Conservation (phyloP, 192 early-diverging fungal genomes). For the Gigaspora rosea region DNA sequence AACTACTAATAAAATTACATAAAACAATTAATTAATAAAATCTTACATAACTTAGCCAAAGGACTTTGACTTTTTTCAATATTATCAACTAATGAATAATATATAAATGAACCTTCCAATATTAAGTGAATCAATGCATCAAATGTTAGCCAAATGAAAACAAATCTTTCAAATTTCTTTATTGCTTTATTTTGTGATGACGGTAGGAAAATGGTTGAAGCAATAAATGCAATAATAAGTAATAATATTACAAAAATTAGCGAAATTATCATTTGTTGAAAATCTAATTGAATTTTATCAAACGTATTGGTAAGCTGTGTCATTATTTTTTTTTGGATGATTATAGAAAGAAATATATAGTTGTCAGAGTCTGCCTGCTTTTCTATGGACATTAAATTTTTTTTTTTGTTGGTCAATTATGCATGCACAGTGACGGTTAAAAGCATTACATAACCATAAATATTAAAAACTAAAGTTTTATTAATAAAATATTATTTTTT, state of each 20-base stretch:
- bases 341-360: no score
- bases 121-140: conserved; percentile 41
- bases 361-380: no score
- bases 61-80: conserved; percentile 26
- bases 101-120: conserved; percentile 40
- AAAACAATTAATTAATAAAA: no score
- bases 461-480: no score
- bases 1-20: no score
- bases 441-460: no score
- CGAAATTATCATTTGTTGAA: conserved; percentile 1
- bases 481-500: no score
- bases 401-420: no score
- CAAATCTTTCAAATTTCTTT: conserved; percentile 21
- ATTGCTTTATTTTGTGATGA: background rate
- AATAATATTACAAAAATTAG: background rate
- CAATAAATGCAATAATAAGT: background rate
- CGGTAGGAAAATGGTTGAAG: background rate
- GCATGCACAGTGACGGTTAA: no score
- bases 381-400: no score
- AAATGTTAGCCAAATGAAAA: conserved; percentile 36
- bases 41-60: conserved; percentile 37
- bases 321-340: no score
- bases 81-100: conserved; percentile 33
- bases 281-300: background rate
- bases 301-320: no score